These are phyloP conservation scores for Rachicladosporium sp. DNA, from an alignment of 2,329 filamentous ascomycete genomes.

Conservation along the genomic window DNA sequence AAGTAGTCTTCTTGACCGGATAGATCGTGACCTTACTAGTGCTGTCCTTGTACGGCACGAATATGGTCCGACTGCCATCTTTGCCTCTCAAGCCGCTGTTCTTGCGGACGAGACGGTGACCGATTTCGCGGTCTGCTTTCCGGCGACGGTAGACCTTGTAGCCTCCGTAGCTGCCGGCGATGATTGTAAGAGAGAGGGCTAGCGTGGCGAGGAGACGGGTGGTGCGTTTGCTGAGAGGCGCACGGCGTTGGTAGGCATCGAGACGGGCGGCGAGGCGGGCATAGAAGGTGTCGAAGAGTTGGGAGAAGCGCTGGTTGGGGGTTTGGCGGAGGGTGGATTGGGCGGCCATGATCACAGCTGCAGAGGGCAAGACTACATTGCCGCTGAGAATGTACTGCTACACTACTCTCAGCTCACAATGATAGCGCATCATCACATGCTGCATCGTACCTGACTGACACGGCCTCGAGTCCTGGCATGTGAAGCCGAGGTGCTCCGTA, in stretches of 20 bases:
- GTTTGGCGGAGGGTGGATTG: constrained; percentile 62
- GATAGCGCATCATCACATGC: background rate
- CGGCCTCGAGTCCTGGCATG: background rate
- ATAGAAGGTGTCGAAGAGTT: constrained; percentile 23
- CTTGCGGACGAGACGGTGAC: constrained; percentile 66
- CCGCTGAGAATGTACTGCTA: background rate
- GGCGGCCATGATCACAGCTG: constrained; percentile 52
- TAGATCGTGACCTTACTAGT: constrained; percentile 87
- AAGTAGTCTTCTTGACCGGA: constrained; percentile 82
- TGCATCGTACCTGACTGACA: constrained; percentile 1
- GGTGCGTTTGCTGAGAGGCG: constrained; percentile 52
- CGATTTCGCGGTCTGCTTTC: constrained; percentile 69
- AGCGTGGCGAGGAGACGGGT: constrained; percentile 66
- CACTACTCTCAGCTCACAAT: background rate
- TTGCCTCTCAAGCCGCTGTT: constrained; percentile 92
- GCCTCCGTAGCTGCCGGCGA: constrained; percentile 65
- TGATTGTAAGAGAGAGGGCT: constrained; percentile 62
- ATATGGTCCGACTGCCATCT: constrained; percentile 88
- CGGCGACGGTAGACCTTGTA: constrained; percentile 63
- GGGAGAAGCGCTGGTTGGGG: constrained; percentile 20
- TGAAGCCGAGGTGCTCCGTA: constrained; percentile 1
- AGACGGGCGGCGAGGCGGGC: constrained; percentile 36
- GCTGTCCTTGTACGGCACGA: constrained; percentile 78
- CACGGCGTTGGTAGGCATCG: constrained; percentile 35
- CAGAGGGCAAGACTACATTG: constrained; percentile 1